A percentile compares a stretch with the other conserved stretches of the same genome.
These are phyloP conservation scores for Leishmania braziliensis DNA, from an alignment of 208 protist species.

Conservation along the genomic window DNA sequence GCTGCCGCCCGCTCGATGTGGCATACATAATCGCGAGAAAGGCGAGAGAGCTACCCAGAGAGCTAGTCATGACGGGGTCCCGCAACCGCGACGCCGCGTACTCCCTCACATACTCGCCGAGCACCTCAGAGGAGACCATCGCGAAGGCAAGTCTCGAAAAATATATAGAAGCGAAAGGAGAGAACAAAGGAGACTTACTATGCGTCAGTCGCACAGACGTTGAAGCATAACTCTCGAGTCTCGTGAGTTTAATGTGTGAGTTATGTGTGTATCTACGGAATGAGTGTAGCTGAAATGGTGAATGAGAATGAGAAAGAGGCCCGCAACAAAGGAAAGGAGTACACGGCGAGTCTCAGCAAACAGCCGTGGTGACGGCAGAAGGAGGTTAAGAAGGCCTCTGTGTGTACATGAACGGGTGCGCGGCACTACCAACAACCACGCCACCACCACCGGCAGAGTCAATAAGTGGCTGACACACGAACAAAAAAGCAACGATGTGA, in stretches of 20 bases:
- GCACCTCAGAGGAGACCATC: conserved; percentile 25
- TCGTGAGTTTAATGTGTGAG: not conserved
- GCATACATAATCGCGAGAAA: conserved; percentile 28
- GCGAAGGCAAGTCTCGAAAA: not conserved
- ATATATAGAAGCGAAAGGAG: not conserved
- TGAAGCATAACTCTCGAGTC: not conserved
- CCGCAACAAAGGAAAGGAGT: not conserved
- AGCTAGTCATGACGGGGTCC: conserved; percentile 36
- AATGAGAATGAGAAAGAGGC: not conserved
- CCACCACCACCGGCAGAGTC: not conserved
- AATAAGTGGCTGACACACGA: not conserved
- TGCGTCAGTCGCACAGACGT: not conserved
- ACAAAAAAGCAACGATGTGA: not conserved
- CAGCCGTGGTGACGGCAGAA: not conserved
- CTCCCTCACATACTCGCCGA: conserved; percentile 32
- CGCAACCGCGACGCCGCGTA: conserved; percentile 34
- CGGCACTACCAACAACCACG: not conserved
- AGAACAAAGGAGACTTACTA: not conserved
- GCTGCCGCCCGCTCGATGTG: conserved; percentile 31
- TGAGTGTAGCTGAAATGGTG: not conserved
- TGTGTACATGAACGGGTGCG: not conserved
- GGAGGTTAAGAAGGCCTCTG: no score
- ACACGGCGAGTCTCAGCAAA: not conserved
- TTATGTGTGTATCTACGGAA: not conserved
- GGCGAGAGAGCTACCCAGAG: conserved; percentile 35